Evolutionary conservation across 2,329 filamentous ascomycete genomes (phyloP), one percentile per base, ranked within the genome.

Genomic region (Penicillium fuscoglaucum): DNA sequence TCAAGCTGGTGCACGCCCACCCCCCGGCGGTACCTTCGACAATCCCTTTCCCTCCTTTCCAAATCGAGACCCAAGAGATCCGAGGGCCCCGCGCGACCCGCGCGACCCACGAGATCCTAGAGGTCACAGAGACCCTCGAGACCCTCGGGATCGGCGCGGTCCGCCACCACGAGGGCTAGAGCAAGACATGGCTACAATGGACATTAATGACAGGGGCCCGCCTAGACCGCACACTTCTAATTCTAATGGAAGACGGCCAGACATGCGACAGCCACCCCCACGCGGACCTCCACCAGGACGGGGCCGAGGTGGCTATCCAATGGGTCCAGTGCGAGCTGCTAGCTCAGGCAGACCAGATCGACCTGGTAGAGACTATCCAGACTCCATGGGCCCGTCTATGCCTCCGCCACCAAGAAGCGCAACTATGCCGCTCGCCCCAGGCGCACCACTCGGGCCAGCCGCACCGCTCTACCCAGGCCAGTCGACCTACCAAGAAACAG

Each of bases 1-100:
- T 40, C 19, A 57, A 67, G 48, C 64, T 39, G 49, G 61, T 49
- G 67, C 50, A 49, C 66, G 64, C 51, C 63, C 65, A 37, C 75
- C 73, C 4, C 71, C 72, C 48, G 78, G 35, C 73, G 78, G 45
- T 72, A 74, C 73, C 29, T 82, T 76, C 71, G 82, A 84, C 57
- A 80, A 78, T 62, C 81, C 81, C 3, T 83, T 83, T 55, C 80
- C 81, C 28, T 68, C 74, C 6, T 81, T 71, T 60, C 75, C 66
- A 47, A 45, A 40, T 17, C 54, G 48, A 46, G 53, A 56, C 24
- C 53, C 53, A n/a, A 51, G 46, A 55, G 52, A 39, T 10, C 40
- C 48, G 19, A 52, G 54, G n/a, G 21, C 37, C 4, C 53, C 53
- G 5, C 19, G 46, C 45, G 54, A 51, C 55, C 63, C 46, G 67